Percentiles rank a stretch among this genome's conserved stretches.
phyloP scores from a whole-genome alignment of 2,329 filamentous ascomycete species.

The Blastomyces emzantsi region DNA sequence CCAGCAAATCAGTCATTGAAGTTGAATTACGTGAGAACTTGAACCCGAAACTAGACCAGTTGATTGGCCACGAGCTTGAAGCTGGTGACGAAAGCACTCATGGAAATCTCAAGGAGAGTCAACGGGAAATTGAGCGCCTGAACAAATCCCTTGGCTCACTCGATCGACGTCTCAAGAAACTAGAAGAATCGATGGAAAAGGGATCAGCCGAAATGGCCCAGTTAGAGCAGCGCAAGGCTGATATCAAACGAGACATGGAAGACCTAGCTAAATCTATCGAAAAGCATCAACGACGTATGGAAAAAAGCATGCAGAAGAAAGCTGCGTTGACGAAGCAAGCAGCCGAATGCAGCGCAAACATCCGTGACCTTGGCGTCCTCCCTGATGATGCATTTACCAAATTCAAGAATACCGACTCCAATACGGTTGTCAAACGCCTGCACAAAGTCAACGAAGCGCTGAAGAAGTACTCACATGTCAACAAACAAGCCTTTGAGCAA shows the following conservation, averaged over 20 bases:
- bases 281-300: constrained; percentile 78
- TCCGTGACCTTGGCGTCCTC: constrained; percentile 83
- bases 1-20: constrained; percentile 72
- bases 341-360: constrained; percentile 74
- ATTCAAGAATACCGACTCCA: constrained; percentile 73
- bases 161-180: constrained; percentile 60
- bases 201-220: constrained; percentile 47
- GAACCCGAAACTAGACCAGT: constrained; percentile 74
- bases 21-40: constrained; percentile 84
- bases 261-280: constrained; percentile 70
- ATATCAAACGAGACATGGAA: constrained; percentile 63
- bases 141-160: constrained; percentile 59
- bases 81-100: constrained; percentile 48
- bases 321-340: constrained; percentile 68
- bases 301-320: constrained; percentile 85
- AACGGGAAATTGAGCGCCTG: constrained; percentile 71
- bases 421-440: constrained; percentile 62
- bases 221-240: constrained; percentile 49
- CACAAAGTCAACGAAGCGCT: constrained; percentile 87
- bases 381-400: constrained; percentile 91
- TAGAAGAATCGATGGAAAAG: constrained; percentile 63
- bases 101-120: constrained; percentile 64
- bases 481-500: constrained; percentile 99
- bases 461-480: constrained; percentile 96
- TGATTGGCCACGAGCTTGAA: constrained; percentile 68